A percentile compares a stretch with the other conserved stretches of the same genome.
phyloP scores from a whole-genome alignment of 1,284 basidiomycete genomes.

The Puccinia novopanici region DNA sequence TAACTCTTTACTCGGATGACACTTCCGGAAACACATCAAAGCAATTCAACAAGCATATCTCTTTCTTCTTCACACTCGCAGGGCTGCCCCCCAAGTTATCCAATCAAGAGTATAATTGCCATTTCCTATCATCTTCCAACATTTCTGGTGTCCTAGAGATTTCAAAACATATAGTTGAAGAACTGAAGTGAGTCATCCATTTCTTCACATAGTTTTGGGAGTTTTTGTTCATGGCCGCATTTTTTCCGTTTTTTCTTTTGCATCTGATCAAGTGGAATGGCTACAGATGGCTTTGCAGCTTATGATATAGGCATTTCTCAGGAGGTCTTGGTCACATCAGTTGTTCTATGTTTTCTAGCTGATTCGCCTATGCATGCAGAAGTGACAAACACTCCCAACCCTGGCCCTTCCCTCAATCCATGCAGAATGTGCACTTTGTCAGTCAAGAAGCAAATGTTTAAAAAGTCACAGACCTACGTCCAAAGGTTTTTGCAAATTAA shows the following conservation, averaged over 20 bases:
- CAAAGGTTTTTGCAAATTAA: too few species aligned
- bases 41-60: too few species aligned
- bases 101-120: conserved; percentile 38
- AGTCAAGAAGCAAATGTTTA: neutral
- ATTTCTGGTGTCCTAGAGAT: neutral
- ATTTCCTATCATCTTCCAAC: conserved; percentile 16
- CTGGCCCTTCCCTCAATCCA: too few species aligned
- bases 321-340: neutral
- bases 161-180: conserved; percentile 57
- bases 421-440: neutral
- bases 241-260: neutral
- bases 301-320: neutral
- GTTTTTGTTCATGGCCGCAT: neutral
- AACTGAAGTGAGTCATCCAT: conserved; percentile 55
- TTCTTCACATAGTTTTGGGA: neutral
- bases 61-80: conserved; percentile 18
- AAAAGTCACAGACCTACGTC: neutral
- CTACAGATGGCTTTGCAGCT: neutral
- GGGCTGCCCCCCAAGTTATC: conserved; percentile 8
- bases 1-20: conserved; percentile 25
- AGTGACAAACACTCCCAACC: too few species aligned
- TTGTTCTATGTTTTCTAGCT: too few species aligned
- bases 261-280: neutral
- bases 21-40: conserved; percentile 23
- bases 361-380: too few species aligned